Evolutionary conservation across 164 flowering plant genomes (phyloP), one percentile per base, ranked within the genome.

Genomic region (Cinnamomum chago): DNA sequence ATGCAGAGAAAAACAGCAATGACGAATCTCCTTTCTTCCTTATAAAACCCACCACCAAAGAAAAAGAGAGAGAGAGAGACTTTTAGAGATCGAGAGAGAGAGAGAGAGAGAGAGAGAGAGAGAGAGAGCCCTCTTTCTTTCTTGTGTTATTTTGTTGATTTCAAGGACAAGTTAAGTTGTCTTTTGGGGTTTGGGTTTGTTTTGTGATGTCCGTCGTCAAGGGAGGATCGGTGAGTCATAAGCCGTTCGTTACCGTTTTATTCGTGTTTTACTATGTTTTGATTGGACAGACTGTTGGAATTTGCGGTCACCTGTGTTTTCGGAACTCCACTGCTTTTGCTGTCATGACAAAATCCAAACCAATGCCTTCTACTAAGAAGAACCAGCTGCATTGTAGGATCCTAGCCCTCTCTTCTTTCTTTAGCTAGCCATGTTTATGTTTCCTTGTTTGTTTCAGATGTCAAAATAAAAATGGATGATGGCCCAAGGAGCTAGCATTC

Each of bases 191-290:
- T 70, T 68, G 24, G 27, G 27, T 17, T 40, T 62, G 20, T 47
- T 68, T 69, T 24, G 65, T 30, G 70, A 25, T 50, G 47, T 70
- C 70, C 62, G 73, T 20, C 58, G 17, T 68, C 58, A 10, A 50
- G 22, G n/a, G 77, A 67, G 24, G 71, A 25, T 30, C 65, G 73
- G 73, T 47, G 78, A 76, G 22, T n/a, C 62, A 58, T 65, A 51
- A 14, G 70, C 73, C 65, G 70, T 65, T 70, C 72, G 47, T 75
- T 75, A 35, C 78, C 78, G 70, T 70, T 23, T 60, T 67, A 27
- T 40, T 72, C 76, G 70, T 51, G 58, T 72, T 55, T 72, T 72
- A 72, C 65, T 72, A 72, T 72, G 20, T 66, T 66, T 64, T 27
- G 69, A 66, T 30, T 66, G 11, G 47, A 40, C 47, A 40, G 47